Base-by-base conservation (phyloP, 306 rosid species). In the Vigna radiata region DNA sequence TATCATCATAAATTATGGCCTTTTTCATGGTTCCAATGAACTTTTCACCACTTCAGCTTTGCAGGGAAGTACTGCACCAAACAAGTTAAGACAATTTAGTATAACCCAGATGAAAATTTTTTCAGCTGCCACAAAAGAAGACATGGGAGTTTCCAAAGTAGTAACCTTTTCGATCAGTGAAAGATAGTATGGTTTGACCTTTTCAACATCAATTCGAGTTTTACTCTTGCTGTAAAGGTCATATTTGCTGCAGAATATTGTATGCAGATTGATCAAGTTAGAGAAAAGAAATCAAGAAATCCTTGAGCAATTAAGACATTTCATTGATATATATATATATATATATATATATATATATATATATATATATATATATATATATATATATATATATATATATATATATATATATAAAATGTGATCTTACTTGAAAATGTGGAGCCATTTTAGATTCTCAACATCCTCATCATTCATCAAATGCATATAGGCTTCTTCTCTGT, bases 191-290 rank as follows among this genome's bases (percentile, higher is more conserved):
- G 96, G 95, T 79, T 89, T 93, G 70, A 93, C 97, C 69, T 83
- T 83, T 70, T 88, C 97, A 12, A 88, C 80, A 59, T 91, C 87
- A 74, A 91, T 23, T 71, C 87, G 65, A 29, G 83, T 88, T 37
- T 91, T 91, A 85, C 96, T 91, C 87, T 93, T 93, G 83, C 95
- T 93, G 44, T 93, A 93, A 21, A 93, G 93, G 52, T 93, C 98
- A 80, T 91, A 89, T 73, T 93, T 89, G 85, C 98, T 93, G 77
- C 86, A 84, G 1, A 1, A 12, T 8, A 58, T 19, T 7, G 4
- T 16, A 61, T 29, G 67, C 6, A 19, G 12, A 5, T 25, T 25
- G 27, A 25, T 71, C 2, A 59, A 44, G 43, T 73, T 49, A 70
- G 46, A 25, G 55, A 41, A 48, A 13, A 76, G 50, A 3, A 76